These are phyloP conservation scores for Kokia cookei DNA, from an alignment of 441 rosid genomes.

Conservation along the genomic window DNA sequence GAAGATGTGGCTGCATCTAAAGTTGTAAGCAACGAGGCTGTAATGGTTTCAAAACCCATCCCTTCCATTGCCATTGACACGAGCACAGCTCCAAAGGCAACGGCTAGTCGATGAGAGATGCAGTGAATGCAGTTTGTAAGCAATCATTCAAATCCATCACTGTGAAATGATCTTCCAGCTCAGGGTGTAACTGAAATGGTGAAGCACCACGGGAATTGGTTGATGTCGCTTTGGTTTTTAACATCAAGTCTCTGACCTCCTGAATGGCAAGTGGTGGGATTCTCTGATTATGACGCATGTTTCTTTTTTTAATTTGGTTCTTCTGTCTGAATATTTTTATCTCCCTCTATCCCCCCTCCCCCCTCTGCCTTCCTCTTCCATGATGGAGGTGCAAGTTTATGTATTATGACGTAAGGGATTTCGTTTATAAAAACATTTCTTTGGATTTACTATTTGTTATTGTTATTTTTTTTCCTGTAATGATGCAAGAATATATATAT, in stretches of 20 bases:
- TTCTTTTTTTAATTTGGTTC: constrained; percentile 17
- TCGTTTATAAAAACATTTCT: constrained; percentile 26
- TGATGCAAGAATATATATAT: neutral
- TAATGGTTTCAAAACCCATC: constrained; percentile 44
- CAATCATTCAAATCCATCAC: constrained; percentile 1
- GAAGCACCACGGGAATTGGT: constrained; percentile 8
- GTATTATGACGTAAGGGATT: constrained; percentile 34
- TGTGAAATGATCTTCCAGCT: neutral
- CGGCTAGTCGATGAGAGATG: constrained; percentile 39
- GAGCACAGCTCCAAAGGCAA: constrained; percentile 33
- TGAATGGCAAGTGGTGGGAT: constrained; percentile 6
- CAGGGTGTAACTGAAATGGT: constrained; percentile 3
- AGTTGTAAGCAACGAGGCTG: constrained; percentile 53
- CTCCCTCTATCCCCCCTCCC: neutral
- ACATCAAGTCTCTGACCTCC: constrained; percentile 3
- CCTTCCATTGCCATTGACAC: constrained; percentile 46
- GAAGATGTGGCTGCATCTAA: constrained; percentile 73
- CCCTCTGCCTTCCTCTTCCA: constrained; percentile 1
- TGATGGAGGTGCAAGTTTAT: constrained; percentile 29
- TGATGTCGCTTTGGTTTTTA: neutral
- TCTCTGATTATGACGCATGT: constrained; percentile 13
- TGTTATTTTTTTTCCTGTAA: too few relatives aligned
- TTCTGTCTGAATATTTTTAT: constrained; percentile 8
- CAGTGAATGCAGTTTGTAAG: neutral
- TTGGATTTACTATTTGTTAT: constrained; percentile 15